These are phyloP conservation scores for Hyphopichia fennica DNA, from an alignment of 1,139 yeast genomes.

Conservation along the genomic window DNA sequence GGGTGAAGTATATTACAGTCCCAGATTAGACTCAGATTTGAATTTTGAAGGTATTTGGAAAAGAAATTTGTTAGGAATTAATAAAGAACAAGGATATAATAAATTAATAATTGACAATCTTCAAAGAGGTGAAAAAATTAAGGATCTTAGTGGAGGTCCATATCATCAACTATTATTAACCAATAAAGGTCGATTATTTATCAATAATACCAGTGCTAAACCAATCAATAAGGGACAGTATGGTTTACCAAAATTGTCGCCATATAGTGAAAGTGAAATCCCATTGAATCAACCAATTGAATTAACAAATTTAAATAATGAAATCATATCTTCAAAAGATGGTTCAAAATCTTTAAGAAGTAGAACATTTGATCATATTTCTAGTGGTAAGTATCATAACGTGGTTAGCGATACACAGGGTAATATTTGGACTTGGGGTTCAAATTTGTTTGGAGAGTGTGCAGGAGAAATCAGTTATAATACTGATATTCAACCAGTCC, in stretches of 20 bases:
- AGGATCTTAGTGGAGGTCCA: constrained; percentile 58
- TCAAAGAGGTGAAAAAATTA: constrained; percentile 46
- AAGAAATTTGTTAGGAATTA: constrained; percentile 27
- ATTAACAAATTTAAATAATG: constrained; percentile 37
- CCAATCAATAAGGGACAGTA: constrained; percentile 67
- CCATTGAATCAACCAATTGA: constrained; percentile 33
- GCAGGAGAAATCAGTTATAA: constrained; percentile 69
- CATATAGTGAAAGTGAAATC: constrained; percentile 38
- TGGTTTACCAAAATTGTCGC: constrained; percentile 74
- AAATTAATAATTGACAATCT: constrained; percentile 10
- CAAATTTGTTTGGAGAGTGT: constrained; percentile 77
- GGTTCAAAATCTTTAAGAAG: constrained; percentile 28
- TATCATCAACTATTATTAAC: constrained; percentile 67
- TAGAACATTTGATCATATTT: constrained; percentile 56
- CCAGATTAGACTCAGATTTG: constrained; percentile 26
- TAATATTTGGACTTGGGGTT: constrained; percentile 80
- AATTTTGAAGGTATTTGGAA: constrained; percentile 16
- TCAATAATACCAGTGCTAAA: constrained; percentile 55
- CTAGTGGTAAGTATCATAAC: constrained; percentile 75
- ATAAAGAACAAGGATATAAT: constrained; percentile 9
- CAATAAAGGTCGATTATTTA: constrained; percentile 60
- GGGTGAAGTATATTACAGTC: constrained; percentile 54
- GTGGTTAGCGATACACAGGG: constrained; percentile 65
- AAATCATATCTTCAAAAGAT: constrained; percentile 19
- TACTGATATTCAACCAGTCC: constrained; percentile 69